Base-by-base conservation (phyloP, 208 protist genomes). In the Lotmaria passim region DNA sequence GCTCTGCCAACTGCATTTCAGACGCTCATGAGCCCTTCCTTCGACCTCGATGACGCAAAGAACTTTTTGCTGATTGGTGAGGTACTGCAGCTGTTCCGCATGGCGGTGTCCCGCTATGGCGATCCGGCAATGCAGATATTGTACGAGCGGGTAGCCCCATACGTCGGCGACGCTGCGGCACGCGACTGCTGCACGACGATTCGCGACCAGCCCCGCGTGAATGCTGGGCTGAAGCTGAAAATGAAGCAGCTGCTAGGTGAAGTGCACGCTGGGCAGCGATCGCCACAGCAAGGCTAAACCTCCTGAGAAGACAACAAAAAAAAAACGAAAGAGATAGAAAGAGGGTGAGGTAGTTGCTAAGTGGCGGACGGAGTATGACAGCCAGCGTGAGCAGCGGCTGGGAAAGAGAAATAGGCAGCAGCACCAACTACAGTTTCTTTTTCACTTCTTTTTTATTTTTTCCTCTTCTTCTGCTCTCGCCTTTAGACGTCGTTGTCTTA, bases 31-130 rank as follows among this genome's bases (percentile, higher is more conserved):
- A 33, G 26, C 21, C 62, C 61, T 3, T n/a, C 34, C 5, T 90
- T 94, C 78, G 85, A 94, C 69, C 66, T 89, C 17, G 73, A 69
- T 58, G 89, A 94, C 53, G 89, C 85, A 3, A 91, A 91, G 73
- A 91, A 81, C 66, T 75, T 83, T 55, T 30, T 91, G 41, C 39
- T 91, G 14, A 41, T 91, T 30, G 85, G 78, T 3, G 85, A 94
- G 39, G 52, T 85, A 11, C 66, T 81, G n/a, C 66, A 78, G 26
- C 48, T 94, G 4, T 82, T 77, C 17, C 66, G 75, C 30, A 30
- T 65, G 51, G n/a, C 47, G 41, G 63, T 68, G 41, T n/a, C 48
- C 4, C 80, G 72, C 15, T 69, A 73, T n/a, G 76, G 74, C 2
- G 83, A 89, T 8, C 39, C 68, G 0, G 81, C 73, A 19, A 71